Percentiles rank a stretch among this genome's conserved stretches.
Evolutionary conservation across 352 stramenopile genomes (phyloP).

Genomic region (Phytophthora foliorum): DNA sequence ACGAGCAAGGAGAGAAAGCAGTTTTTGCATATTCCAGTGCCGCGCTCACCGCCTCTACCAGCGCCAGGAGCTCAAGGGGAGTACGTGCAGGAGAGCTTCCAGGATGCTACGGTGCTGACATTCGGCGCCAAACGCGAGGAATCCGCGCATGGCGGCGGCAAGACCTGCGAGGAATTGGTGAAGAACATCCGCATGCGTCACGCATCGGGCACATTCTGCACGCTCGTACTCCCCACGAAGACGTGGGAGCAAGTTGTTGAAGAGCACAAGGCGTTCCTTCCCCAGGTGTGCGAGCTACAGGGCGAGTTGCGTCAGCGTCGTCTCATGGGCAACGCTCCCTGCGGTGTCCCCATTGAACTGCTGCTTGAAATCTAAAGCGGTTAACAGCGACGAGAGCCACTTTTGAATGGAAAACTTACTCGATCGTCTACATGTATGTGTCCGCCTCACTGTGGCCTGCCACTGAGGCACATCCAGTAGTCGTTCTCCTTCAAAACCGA

Average conservation of each 20-base stretch:
- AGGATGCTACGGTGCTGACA: constrained; percentile 73
- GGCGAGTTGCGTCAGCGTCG: constrained; percentile 68
- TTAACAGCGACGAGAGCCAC: too few species aligned
- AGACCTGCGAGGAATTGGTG: constrained; percentile 82
- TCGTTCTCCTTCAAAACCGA: constrained; percentile 79
- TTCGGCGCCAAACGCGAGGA: constrained; percentile 69
- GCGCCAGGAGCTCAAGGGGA: constrained; percentile 22
- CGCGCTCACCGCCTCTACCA: constrained; percentile 42
- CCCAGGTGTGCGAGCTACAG: constrained; percentile 51
- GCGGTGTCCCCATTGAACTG: constrained; percentile 53
- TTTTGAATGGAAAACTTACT: constrained; percentile 19
- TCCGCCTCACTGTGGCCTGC: constrained; percentile 14
- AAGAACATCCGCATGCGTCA: constrained; percentile 91
- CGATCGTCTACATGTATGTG: background rate
- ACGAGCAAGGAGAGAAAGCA: constrained; percentile 27
- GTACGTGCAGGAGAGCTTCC: constrained; percentile 52
- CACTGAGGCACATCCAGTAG: constrained; percentile 85
- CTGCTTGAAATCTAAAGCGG: constrained; percentile 53
- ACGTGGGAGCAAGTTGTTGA: constrained; percentile 55
- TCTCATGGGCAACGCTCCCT: constrained; percentile 61
- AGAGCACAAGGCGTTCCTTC: constrained; percentile 52
- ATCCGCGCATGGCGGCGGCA: constrained; percentile 71
- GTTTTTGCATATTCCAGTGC: constrained; percentile 69
- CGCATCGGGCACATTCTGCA: constrained; percentile 82
- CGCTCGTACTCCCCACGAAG: constrained; percentile 63